These are phyloP conservation scores for Vanrija pseudolonga DNA, from an alignment of 1,284 basidiomycete species.

Conservation along the genomic window DNA sequence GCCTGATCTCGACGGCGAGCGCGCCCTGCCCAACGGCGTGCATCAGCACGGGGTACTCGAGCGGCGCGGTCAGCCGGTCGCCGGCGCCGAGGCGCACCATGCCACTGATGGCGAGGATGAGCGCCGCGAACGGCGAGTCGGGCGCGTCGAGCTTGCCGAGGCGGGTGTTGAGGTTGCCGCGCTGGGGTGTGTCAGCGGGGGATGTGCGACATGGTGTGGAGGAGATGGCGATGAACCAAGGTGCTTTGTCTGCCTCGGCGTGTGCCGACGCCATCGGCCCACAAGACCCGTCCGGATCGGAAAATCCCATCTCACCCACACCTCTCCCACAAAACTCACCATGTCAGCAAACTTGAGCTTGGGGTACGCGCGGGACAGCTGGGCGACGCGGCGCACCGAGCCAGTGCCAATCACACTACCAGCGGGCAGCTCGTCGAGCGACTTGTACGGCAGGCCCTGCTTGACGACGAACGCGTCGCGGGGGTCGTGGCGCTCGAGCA, in stretches of 20 bases:
- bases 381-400: slow-evolving; percentile 87
- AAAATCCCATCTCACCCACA: too few relatives aligned
- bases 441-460: slow-evolving; percentile 66
- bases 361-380: slow-evolving; percentile 76
- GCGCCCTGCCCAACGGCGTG: slow-evolving; percentile 95
- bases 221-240: too few relatives aligned
- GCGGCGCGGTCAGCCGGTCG: slow-evolving; percentile 73
- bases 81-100: slow-evolving; percentile 75
- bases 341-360: slow-evolving; percentile 81
- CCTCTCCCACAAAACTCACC: slow-evolving; percentile 55
- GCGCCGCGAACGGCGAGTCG: slow-evolving; percentile 72
- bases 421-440: slow-evolving; percentile 76
- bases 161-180: slow-evolving; percentile 64
- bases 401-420: slow-evolving; percentile 92
- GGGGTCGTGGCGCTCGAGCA: slow-evolving; percentile 83
- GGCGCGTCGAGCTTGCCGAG: slow-evolving; percentile 85
- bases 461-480: slow-evolving; percentile 87
- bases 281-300: too few relatives aligned
- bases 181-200: slow-evolving; percentile 54
- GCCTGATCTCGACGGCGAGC: slow-evolving; percentile 80
- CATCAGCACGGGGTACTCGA: slow-evolving; percentile 70
- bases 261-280: too few relatives aligned
- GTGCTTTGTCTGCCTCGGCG: too few relatives aligned
- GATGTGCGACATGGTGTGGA: too few relatives aligned
- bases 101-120: slow-evolving; percentile 92